Base-by-base conservation (phyloP, 1,284 basidiomycete genomes). In the Leccinum solheimii region DNA sequence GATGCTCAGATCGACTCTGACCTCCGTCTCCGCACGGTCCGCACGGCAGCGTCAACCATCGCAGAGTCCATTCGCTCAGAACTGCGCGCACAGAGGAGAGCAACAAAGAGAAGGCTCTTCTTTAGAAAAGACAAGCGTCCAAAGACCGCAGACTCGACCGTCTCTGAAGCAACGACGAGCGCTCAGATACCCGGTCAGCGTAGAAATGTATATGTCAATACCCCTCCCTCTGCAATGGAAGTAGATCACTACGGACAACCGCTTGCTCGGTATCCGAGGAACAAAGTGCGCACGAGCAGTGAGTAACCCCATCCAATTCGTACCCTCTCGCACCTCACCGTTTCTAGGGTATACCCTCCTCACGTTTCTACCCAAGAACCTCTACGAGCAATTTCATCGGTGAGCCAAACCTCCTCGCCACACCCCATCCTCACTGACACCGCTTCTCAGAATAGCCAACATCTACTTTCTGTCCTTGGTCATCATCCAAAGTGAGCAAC, bases 221-320 rank as follows among this genome's bases (percentile, higher is more conserved):
- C 80, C 49, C 83, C 87, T 2, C 77, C 91, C 21, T 80, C 87
- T 5, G 80, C 83, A 19, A 79, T 81, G 62, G 90, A 95, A 75
- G 72, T 89, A 30, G 86, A 90, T 71, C 76, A 80, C 21, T 75
- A 86, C 58, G 92, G 94, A 34, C 92, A 98, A 65, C 95, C 95
- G 1, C 76, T 84, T 53, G 85, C 80, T 40, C 83, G 84, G 30
- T 98, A 96, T 77, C 86, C 86, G 36, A 82, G 96, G 68, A 98
- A 98, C 77, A 98, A 98, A 84, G 95, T 98, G 62, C 84, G 92
- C 70, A 98, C 96, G 51, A 92, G 90, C 67, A 97, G 91, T 93
- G 75, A 77, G 91, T 88, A 48, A 23, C 19, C 26, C 9, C 36
- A 0, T 5, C 21, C 14, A 38, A 49, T 40, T 48, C 21, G 21